These are phyloP conservation scores for Arxiozyma heterogenica DNA, from an alignment of 1,139 yeast species.

Conservation along the genomic window DNA sequence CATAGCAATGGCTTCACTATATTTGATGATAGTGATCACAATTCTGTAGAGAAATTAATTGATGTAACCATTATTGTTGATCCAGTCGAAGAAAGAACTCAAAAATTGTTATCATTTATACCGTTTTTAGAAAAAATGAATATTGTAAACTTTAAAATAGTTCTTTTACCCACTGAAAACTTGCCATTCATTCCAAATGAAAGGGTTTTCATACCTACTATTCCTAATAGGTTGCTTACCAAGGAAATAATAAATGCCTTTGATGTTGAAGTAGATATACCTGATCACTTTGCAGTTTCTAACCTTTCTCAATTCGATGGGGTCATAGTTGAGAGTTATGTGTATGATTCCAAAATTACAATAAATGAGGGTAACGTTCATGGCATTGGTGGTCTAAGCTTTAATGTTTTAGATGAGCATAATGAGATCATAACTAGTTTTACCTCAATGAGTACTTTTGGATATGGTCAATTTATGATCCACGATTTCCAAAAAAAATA, in stretches of 20 bases:
- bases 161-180: slow-evolving; percentile 48
- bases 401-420: slow-evolving; percentile 16
- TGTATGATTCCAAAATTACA: slow-evolving; percentile 26
- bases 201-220: slow-evolving; percentile 42
- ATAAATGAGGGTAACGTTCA: slow-evolving; percentile 21
- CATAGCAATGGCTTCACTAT: slow-evolving; percentile 29
- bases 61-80: slow-evolving; percentile 57
- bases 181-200: slow-evolving; percentile 40
- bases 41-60: slow-evolving; percentile 24
- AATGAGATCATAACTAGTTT: slow-evolving; percentile 11
- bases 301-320: slow-evolving; percentile 31
- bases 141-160: slow-evolving; percentile 44
- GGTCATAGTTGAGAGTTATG: slow-evolving; percentile 66
- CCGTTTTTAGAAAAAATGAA: slow-evolving; percentile 36
- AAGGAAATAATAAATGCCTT: slow-evolving; percentile 23
- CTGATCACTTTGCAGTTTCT: slow-evolving; percentile 31
- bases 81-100: slow-evolving; percentile 65
- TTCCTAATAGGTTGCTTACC: slow-evolving; percentile 1
- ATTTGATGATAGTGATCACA: slow-evolving; percentile 18
- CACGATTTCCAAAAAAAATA: slow-evolving; percentile 9
- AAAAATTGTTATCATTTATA: slow-evolving; percentile 46
- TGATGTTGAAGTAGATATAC: slow-evolving; percentile 53
- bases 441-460: slow-evolving; percentile 27
- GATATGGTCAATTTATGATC: slow-evolving; percentile 25
- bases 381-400: slow-evolving; percentile 21